These are phyloP conservation scores for Agrocybe chaxingu DNA, from an alignment of 768 basidiomycete genomes.

Conservation along the genomic window DNA sequence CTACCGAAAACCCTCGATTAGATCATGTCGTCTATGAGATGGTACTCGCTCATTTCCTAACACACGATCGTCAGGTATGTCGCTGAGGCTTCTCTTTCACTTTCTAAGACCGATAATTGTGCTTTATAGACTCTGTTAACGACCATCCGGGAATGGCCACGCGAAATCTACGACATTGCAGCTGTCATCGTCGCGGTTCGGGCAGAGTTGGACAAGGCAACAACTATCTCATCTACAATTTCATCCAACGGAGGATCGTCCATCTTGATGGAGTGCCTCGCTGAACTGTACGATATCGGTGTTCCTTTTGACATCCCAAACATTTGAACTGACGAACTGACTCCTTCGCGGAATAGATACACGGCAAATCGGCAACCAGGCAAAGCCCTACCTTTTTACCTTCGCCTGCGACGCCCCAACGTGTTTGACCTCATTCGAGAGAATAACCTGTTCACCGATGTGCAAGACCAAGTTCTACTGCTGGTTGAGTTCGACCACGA, in stretches of 20 bases:
- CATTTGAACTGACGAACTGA: not conserved
- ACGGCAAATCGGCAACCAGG: slow-evolving; percentile 87
- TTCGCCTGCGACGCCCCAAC: slow-evolving; percentile 80
- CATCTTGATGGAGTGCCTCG: slow-evolving; percentile 90
- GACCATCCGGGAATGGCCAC: slow-evolving; percentile 88
- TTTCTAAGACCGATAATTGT: not conserved
- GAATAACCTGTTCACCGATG: slow-evolving; percentile 90
- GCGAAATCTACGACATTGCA: slow-evolving; percentile 81
- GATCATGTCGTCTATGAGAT: slow-evolving; percentile 90
- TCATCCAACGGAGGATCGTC: slow-evolving; percentile 43
- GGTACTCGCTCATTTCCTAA: slow-evolving; percentile 84
- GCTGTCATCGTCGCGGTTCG: slow-evolving; percentile 90
- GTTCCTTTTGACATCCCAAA: not conserved
- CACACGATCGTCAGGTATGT: slow-evolving; percentile 68
- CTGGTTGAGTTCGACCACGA: slow-evolving; percentile 96
- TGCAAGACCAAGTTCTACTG: slow-evolving; percentile 88
- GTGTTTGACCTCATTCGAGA: slow-evolving; percentile 95
- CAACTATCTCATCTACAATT: slow-evolving; percentile 46
- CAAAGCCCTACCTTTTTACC: slow-evolving; percentile 88
- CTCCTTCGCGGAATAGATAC: slow-evolving; percentile 47
- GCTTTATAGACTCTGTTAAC: slow-evolving; percentile 59
- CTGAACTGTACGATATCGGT: slow-evolving; percentile 65
- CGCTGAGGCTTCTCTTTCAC: not conserved
- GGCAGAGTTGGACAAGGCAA: slow-evolving; percentile 67
- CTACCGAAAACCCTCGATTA: slow-evolving; percentile 77